phyloP scores from a whole-genome alignment of 306 rosid species.

The Argentina anserina region DNA sequence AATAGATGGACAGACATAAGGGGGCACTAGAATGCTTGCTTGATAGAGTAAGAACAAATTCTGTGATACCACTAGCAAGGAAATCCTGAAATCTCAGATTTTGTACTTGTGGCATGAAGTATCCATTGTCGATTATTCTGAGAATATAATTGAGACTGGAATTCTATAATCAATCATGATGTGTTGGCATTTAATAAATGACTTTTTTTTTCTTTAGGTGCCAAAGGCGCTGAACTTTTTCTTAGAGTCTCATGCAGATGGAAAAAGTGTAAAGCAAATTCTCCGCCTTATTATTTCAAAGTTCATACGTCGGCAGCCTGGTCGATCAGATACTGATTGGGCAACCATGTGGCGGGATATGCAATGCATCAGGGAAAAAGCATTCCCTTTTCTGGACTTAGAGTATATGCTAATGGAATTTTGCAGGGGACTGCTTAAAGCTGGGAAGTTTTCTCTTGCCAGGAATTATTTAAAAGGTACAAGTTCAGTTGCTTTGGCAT shows the following conservation, averaged over 20 bases:
- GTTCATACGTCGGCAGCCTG: conserved; percentile 84
- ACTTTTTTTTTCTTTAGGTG: conserved; percentile 49
- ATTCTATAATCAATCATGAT: neutral
- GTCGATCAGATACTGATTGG: conserved; percentile 93
- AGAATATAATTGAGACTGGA: neutral
- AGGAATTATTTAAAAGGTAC: conserved; percentile 94
- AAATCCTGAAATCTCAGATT: neutral
- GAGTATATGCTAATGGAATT: conserved; percentile 90
- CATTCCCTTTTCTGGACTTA: conserved; percentile 79
- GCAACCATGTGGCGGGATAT: conserved; percentile 98
- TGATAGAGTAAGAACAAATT: neutral
- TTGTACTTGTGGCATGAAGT: conserved; percentile 6
- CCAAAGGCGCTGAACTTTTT: conserved; percentile 90
- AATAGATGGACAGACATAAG: neutral
- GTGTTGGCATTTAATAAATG: neutral
- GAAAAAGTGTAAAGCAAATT: conserved; percentile 88
- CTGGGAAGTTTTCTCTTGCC: conserved; percentile 96
- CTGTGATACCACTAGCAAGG: neutral
- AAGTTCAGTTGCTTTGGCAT: conserved; percentile 79
- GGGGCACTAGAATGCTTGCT: neutral
- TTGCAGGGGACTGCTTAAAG: conserved; percentile 93
- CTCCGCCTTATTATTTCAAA: conserved; percentile 95
- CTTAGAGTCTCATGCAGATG: conserved; percentile 67
- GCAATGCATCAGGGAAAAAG: conserved; percentile 81
- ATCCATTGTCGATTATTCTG: neutral